Base-by-base conservation (phyloP, 192 early-diverging fungal genomes). In the Bifiguratus adelaidae region DNA sequence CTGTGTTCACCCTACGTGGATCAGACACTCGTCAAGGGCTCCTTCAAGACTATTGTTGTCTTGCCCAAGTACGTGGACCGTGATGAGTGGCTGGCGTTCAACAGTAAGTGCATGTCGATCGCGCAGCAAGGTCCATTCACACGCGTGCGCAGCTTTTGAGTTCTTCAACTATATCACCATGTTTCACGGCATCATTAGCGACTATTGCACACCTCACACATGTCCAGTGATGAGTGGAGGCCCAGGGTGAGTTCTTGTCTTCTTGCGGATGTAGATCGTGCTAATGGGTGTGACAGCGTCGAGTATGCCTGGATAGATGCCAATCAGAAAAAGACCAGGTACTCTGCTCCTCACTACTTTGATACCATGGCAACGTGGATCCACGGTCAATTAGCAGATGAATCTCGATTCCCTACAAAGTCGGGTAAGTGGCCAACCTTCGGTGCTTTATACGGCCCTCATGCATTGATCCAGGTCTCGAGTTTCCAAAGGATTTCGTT, bases 301-400 rank as follows among this genome's bases (percentile, higher is more conserved):
- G 94, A 97, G 52, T 97, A 93, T 61, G 77, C 77, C 4, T 98
- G 95, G 95, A 82, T 80, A 37, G 95, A 98, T 69, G 82, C 77
- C 9, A 72, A 79, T 37, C 73, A 78, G 36, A 82, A 81, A 49
- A 84, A 81, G 32, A 67, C 83, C 22, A 95, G 91, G 57, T 71
- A 92, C 26, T 76, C 90, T 5, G 95, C 95, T 23, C 83, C 88
- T n/a, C 87, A 92, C 54, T 96, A 98, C 52, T 87, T 95, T 24
- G 91, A 98, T 74, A 93, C 83, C 57, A 86, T 88, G 38, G 76
- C 89, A 57, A 85, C 83, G 12, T 81, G 82, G 70, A 85, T 95
- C 38, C 86, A 95, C 56, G 83, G 78, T 13, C 61, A 83, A 12
- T 56, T 98, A 7, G 86, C 88, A 48, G 92, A 98, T 50, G 92